Evolutionary conservation across 331 rosid species (phyloP), one percentile per base, ranked within the genome.

Genomic region (Pyracantha coccinea): DNA sequence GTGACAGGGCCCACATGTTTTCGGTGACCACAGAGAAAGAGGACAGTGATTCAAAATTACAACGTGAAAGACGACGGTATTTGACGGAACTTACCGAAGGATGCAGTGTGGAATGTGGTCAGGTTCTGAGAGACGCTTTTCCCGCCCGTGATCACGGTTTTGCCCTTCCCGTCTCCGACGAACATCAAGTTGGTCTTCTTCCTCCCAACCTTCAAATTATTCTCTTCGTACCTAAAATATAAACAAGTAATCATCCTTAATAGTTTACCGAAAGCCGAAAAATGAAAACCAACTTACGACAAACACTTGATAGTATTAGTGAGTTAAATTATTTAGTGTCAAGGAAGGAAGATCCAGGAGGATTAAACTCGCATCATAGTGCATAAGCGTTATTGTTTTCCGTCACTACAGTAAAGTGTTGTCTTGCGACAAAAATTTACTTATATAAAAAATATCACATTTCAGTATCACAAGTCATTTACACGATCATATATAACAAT

Each of bases 21-120:
- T 7, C 0, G 7, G 24, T 31, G 31, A 41, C 47, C 47, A 3
- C 2, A 3, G 55, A 55, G 20, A 10, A 20, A 10, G 3, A 38
- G 25, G 77, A 25, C 28, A 15, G 1, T 41, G 29, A 28, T 45
- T 11, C 52, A 17, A n/a, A 57, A 21, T n/a, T 27, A 7, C 58
- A 6, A 53, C 7, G 58, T 17, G 58, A 19, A 41, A 41, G 15
- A 41, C 47, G 47, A 41, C 15, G 58, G 58, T 2, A 53, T 53
- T 53, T 7, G 47, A 41, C 15, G 47, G 47, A 72, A 63, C 7
- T 83, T 88, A 94, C 99, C 99, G 12, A 94, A 94, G 13, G 92
- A 72, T 4, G 99, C 99, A 0, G 89, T 94, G 91, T 90, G 99
- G 78, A 94, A 94, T 28, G 99, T 94, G 17, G 99, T 94, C 38